A percentile compares a stretch with the other conserved stretches of the same genome.
phyloP scores from a whole-genome alignment of 148 eudicot genomes.

The Heliamphora exappendiculata region DNA sequence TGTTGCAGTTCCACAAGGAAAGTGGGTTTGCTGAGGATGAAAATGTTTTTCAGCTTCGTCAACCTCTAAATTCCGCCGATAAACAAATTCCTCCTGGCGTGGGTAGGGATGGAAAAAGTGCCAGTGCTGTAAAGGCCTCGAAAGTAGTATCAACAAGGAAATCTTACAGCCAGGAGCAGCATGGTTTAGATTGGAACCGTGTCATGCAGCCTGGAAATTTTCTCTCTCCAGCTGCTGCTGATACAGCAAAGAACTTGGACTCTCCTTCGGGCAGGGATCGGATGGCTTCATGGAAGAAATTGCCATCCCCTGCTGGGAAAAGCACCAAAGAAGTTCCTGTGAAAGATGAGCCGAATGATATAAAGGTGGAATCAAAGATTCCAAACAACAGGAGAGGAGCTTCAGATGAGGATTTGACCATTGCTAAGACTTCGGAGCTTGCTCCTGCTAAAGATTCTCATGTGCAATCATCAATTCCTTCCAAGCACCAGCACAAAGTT shows the following conservation, averaged over 20 bases:
- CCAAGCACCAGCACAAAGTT: slow-evolving; percentile 71
- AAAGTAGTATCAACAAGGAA: slow-evolving; percentile 54
- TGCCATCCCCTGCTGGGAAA: slow-evolving; percentile 70
- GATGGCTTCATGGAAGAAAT: slow-evolving; percentile 93
- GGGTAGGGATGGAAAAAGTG: slow-evolving; percentile 33
- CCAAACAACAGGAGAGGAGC: slow-evolving; percentile 24
- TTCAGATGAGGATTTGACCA: slow-evolving; percentile 32
- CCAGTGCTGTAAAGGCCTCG: slow-evolving; percentile 32
- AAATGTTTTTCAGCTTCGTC: slow-evolving; percentile 63
- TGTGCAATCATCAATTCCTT: slow-evolving; percentile 30
- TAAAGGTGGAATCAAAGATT: slow-evolving; percentile 32
- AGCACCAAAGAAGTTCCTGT: slow-evolving; percentile 40
- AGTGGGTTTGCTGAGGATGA: slow-evolving; percentile 89
- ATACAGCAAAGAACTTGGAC: slow-evolving; percentile 38
- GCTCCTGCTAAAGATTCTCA: slow-evolving; percentile 51
- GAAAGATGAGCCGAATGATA: slow-evolving; percentile 35
- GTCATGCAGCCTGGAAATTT: slow-evolving; percentile 33
- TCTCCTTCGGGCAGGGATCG: slow-evolving; percentile 56
- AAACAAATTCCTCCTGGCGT: slow-evolving; percentile 35
- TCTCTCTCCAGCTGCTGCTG: slow-evolving; percentile 30
- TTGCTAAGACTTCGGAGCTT: slow-evolving; percentile 41
- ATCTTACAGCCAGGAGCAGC: slow-evolving; percentile 87
- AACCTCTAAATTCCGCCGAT: slow-evolving; percentile 70
- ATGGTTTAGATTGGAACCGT: slow-evolving; percentile 36
- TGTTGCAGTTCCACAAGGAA: slow-evolving; percentile 99